These are phyloP conservation scores for Wickerhamomyces bisporus DNA, from an alignment of 805 yeast genomes.

Conservation along the genomic window DNA sequence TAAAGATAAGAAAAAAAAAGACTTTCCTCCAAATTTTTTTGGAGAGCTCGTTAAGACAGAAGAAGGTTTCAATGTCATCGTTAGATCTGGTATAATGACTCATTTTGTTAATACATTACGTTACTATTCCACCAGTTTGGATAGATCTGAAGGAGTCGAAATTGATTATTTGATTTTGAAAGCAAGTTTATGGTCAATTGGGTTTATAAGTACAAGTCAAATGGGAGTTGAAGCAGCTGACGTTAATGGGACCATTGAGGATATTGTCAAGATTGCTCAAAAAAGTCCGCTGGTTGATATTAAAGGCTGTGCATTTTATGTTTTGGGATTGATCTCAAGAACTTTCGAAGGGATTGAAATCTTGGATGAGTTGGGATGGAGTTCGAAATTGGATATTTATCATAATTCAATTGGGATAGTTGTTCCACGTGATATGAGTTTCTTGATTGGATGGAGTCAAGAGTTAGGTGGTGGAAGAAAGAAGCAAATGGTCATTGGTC, in stretches of 20 bases:
- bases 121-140: slow-evolving; percentile 24
- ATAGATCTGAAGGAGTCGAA: slow-evolving; percentile 25
- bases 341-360: slow-evolving; percentile 81
- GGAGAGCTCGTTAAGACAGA: slow-evolving; percentile 75
- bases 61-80: slow-evolving; percentile 67
- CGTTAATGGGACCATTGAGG: slow-evolving; percentile 43
- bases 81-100: slow-evolving; percentile 42
- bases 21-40: slow-evolving; percentile 64
- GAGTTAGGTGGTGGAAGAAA: slow-evolving; percentile 4
- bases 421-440: slow-evolving; percentile 31
- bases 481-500: slow-evolving; percentile 9
- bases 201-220: slow-evolving; percentile 70
- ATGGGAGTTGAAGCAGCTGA: slow-evolving; percentile 62
- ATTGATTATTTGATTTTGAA: slow-evolving; percentile 46
- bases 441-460: slow-evolving; percentile 22
- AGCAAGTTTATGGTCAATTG: slow-evolving; percentile 83
- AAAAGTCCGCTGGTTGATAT: slow-evolving; percentile 51
- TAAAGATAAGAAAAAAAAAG: slow-evolving; percentile 8
- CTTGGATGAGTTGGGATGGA: slow-evolving; percentile 79
- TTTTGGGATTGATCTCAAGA: slow-evolving; percentile 65
- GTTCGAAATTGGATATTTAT: slow-evolving; percentile 38
- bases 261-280: slow-evolving; percentile 47
- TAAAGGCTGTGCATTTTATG: slow-evolving; percentile 73
- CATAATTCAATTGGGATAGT: slow-evolving; percentile 39
- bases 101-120: slow-evolving; percentile 32